Evolutionary conservation across 805 yeast species (phyloP), one percentile per base, ranked within the genome.

Genomic region (Saturnispora gosingensis): DNA sequence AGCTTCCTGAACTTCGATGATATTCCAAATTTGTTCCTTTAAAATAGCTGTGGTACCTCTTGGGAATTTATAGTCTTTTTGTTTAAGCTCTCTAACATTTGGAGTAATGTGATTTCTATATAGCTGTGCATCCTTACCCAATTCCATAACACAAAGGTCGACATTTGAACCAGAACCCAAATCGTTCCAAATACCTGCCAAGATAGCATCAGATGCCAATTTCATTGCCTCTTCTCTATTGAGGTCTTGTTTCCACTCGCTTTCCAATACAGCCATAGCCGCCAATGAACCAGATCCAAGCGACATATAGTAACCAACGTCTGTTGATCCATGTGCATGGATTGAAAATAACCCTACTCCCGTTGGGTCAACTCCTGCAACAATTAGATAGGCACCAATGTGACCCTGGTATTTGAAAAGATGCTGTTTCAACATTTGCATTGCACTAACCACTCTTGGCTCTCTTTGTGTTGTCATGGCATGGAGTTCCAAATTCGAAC

Each of bases 141-240:
- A 72, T 71, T 91, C 97, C 95, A 93, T 88, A 16, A 93, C 98
- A 74, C 98, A 93, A 56, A 93, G 74, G 67, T 93, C 99, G 36
- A 93, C 98, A 65, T 93, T 93, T 28, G 99, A 93, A 67, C 99
- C 99, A 1, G 98, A 91, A 47, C 99, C 99, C 65, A 91, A 78
- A 75, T 93, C 99, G 70, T 93, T 93, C 96, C 97, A 93, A 63
- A 93, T 91, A 78, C 99, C 99, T 16, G 96, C 88, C 71, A 88
- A 87, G 63, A 93, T 93, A 25, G 98, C 98, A 59, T 87, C 89
- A 3, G 96, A 74, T 55, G 96, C 91, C 50, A 93, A 75, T 59
- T 80, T 81, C 72, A 89, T 81, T n/a, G 98, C 98, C 67, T 88
- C 96, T 46, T 89, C 96, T 66, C 75, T 85, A 22, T 82, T 76